Base-by-base conservation (phyloP, 257 asterid species). In the Lycium barbarum region DNA sequence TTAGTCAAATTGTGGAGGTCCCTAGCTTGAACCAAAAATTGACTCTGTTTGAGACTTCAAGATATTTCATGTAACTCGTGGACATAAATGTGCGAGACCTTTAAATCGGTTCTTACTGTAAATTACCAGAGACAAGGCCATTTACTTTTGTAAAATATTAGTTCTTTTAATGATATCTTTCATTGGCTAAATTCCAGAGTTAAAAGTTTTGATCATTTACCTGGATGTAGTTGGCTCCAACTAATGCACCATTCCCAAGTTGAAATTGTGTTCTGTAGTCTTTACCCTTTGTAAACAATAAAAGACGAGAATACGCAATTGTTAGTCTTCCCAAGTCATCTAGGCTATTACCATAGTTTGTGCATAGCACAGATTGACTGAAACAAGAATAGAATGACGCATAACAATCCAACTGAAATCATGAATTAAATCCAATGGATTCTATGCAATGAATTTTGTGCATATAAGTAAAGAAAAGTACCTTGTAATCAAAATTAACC, bases 401-500 rank as follows among this genome's bases (percentile, higher is more conserved):
- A 17, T 70, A 33, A 70, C 79, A 70, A 38, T 70, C 33, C 53
- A 38, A 70, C 79, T 12, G 8, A 38, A 40, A 70, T 12, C 15
- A 9, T 40, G 13, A 53, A 53, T 53, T 78, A 49, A 49, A 78
- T 78, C 45, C 33, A 70, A 70, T 38, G 79, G n/a, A 13, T 53
- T 38, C 36, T 14, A 61, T 61, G 36, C 36, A 17, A 38, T 8
- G 47, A 17, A 81, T 17, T 8, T 10, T 65, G 20, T 43, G 49
- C 47, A 81, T 43, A 68, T 8, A 11, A 40, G 3, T 49, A 38
- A 4, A 82, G 20, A 40, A 9, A 47, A 43, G 82, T 90, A 95
- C 99, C 99, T 97, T 97, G 85, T 97, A 97, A 89, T 97, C 99
- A 85, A 97, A 95, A 90, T 91, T 95, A 89, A 91, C 89, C 97